Conservation (phyloP, 1,139 yeast species). For the Yamadazyma atlantica region DNA sequence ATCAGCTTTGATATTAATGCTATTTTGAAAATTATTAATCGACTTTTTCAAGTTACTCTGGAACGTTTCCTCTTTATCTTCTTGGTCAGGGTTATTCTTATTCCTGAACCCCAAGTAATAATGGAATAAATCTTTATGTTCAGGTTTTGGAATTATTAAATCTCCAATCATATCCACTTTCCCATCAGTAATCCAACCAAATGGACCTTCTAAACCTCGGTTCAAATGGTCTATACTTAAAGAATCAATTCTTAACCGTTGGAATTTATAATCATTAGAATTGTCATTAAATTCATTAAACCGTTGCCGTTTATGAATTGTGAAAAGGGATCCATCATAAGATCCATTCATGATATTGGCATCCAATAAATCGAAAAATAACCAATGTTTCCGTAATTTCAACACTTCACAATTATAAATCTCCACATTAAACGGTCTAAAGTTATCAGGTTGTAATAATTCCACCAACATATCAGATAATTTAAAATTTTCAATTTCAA, state of each 20-base stretch:
- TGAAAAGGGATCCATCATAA: constrained; percentile 89
- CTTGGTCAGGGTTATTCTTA: background rate
- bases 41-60: constrained; percentile 28
- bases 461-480: constrained; percentile 86
- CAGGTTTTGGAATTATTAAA: constrained; percentile 69
- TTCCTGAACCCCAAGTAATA: background rate
- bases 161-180: constrained; percentile 93
- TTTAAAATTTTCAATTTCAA: constrained; percentile 79
- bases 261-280: constrained; percentile 42
- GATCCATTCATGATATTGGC: constrained; percentile 88
- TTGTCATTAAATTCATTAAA: constrained; percentile 34
- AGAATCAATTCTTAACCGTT: constrained; percentile 80
- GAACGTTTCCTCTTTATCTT: constrained; percentile 17
- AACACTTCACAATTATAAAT: constrained; percentile 83
- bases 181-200: constrained; percentile 95
- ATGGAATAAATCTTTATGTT: background rate
- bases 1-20: constrained; percentile 15
- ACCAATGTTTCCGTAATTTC: constrained; percentile 84
- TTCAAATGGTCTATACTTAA: constrained; percentile 86
- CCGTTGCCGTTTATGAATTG: constrained; percentile 78
- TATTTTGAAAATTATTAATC: constrained; percentile 14
- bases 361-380: constrained; percentile 80
- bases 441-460: constrained; percentile 74
- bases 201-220: constrained; percentile 88
- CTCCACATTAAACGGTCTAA: constrained; percentile 83